Base-by-base conservation (phyloP, 2,329 filamentous ascomycete genomes). In the Dothiorella sarmentorum region DNA sequence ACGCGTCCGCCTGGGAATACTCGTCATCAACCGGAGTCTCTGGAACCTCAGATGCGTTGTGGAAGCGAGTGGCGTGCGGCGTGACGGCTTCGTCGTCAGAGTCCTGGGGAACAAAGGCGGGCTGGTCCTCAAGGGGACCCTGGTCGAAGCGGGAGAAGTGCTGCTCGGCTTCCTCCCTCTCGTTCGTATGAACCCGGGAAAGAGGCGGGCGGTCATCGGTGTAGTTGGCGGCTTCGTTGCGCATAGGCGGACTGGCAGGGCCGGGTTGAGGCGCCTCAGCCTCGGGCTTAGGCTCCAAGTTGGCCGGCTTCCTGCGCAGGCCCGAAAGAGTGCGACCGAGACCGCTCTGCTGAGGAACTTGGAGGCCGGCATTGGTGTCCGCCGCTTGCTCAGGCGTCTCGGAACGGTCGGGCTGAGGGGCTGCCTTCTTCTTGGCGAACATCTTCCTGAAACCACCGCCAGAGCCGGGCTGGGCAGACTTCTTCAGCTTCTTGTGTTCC, bases 81-180 rank as follows among this genome's bases (percentile, higher is more conserved):
- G 58, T 47, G 33, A 49, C 13, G 13, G 44, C 69, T 5, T 71
- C 68, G 4, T 71, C 69, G 37, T 68, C 70, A 9, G 71, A 67
- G 20, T 75, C 73, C 3, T 73, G 69, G 3, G 90, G 90, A 10
- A 84, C 80, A 68, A 95, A 96, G 1, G 91, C 90, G 3, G 94
- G 93, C 71, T 94, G 89, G 59, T 97, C 91, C 9, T 83, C 74
- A 22, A 97, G 81, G 1, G 94, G 94, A 2, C 92, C 94, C 75
- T 97, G 93, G 67, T 94, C 89, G 68, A 97, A 97, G 22, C 78
- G 79, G 15, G 82, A 82, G 67, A 86, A 86, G 58, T 86, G 86
- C 10, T 81, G 74, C 29, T 79, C 76, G n/a, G 84, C 82, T 64
- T 87, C 81, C 40, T 76, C 74, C 7, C 80, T 81, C 62, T 89